phyloP scores from a whole-genome alignment of 75 land plant genomes.

The Pinus taeda region DNA sequence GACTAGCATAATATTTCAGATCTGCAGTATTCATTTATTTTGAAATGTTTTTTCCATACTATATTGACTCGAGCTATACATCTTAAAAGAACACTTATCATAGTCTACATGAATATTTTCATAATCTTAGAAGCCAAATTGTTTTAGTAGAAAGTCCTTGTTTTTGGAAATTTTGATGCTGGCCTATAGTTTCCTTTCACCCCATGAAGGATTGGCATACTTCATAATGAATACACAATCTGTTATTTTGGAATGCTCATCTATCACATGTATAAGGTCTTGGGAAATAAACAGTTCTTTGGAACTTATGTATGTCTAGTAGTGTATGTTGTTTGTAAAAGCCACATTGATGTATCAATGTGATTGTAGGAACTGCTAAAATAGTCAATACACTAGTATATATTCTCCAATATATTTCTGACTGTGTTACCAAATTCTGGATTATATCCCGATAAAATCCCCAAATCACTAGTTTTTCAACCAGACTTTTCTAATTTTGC shows the following conservation, averaged over 20 bases:
- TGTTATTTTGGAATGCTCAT: not conserved
- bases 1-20: no score
- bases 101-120: not conserved
- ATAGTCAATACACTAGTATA: no score
- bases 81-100: not conserved
- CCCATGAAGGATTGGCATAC: not conserved
- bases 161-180: not conserved
- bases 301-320: constrained; percentile 6
- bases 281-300: not conserved
- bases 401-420: no score
- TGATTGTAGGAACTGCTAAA: no score
- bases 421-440: no score
- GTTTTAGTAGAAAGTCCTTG: not conserved
- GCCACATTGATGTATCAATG: no score
- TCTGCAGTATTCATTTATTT: not conserved
- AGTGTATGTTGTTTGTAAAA: not conserved
- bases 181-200: not conserved
- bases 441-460: no score
- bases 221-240: not conserved
- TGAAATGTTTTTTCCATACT: not conserved
- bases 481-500: no score
- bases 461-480: no score
- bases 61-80: not conserved
- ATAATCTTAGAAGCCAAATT: not conserved
- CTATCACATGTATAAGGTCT: not conserved